Conservation (phyloP, 1,139 yeast genomes). For the Eremothecium sinecaudum region DNA sequence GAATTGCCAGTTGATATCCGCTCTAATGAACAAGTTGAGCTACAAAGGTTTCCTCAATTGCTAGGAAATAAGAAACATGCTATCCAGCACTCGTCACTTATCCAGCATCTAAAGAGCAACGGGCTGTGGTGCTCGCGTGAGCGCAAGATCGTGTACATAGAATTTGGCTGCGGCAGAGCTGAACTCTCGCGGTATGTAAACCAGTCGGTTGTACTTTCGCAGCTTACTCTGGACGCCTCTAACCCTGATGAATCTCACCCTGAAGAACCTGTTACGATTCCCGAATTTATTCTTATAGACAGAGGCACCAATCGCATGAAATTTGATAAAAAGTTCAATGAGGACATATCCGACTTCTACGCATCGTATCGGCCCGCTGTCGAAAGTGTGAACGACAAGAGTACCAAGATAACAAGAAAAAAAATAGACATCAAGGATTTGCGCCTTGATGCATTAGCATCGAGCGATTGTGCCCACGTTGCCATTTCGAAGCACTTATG, state of each 20-base stretch:
- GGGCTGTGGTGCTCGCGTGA: slow-evolving; percentile 10
- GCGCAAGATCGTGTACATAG: slow-evolving; percentile 39
- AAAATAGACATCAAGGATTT: slow-evolving; percentile 76
- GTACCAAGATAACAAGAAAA: slow-evolving; percentile 41
- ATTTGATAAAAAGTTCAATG: slow-evolving; percentile 56
- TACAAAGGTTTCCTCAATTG: slow-evolving; percentile 35
- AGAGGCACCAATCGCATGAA: slow-evolving; percentile 73
- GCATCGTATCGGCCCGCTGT: slow-evolving; percentile 8
- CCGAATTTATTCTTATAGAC: slow-evolving; percentile 58
- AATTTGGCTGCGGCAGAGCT: slow-evolving; percentile 88
- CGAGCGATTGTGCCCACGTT: slow-evolving; percentile 33
- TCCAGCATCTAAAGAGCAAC: slow-evolving; percentile 51
- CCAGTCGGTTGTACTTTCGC: slow-evolving; percentile 12
- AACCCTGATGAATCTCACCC: slow-evolving; percentile 36
- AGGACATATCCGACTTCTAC: slow-evolving; percentile 37
- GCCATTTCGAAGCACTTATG: slow-evolving; percentile 83
- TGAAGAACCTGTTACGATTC: slow-evolving; percentile 16
- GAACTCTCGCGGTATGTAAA: slow-evolving; percentile 65
- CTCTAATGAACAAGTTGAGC: slow-evolving; percentile 24
- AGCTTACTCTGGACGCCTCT: not conserved
- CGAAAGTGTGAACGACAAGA: slow-evolving; percentile 11
- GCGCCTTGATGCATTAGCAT: slow-evolving; percentile 40
- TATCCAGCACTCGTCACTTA: slow-evolving; percentile 69
- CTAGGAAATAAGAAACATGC: slow-evolving; percentile 65
- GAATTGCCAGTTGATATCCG: slow-evolving; percentile 21